Conservation (phyloP, 2,329 filamentous ascomycete species). For the Fonsecaea pugnacius region DNA sequence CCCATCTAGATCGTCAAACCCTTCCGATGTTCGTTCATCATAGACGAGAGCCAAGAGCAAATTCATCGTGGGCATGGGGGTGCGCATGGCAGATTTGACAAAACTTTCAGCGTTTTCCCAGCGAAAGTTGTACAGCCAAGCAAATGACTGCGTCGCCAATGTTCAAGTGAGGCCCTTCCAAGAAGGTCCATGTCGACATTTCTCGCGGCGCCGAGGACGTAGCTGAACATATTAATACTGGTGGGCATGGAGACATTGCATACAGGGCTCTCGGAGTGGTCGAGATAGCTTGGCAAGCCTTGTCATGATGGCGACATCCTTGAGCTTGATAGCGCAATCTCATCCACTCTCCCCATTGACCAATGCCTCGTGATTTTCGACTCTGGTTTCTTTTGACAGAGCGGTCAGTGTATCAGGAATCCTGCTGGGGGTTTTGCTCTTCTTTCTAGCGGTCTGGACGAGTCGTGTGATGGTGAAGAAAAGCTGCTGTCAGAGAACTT, state of each 20-base stretch:
- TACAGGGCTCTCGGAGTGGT: not conserved
- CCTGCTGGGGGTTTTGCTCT: not conserved
- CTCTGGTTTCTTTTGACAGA: not conserved
- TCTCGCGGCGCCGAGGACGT: conserved; percentile 5
- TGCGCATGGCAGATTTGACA: not conserved
- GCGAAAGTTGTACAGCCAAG: not conserved
- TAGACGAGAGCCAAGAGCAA: conserved; percentile 1
- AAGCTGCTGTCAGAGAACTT: not conserved
- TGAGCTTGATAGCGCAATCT: conserved; percentile 10
- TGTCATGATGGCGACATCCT: conserved; percentile 14
- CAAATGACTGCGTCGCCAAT: not conserved
- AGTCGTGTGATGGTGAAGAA: not conserved
- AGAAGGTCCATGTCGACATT: not conserved
- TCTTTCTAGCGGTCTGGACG: not conserved
- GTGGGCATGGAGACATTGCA: not conserved
- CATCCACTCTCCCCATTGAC: not conserved
- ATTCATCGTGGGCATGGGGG: not conserved
- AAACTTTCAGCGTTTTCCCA: not conserved
- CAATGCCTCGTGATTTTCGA: not conserved
- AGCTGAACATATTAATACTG: not conserved
- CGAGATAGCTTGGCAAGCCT: conserved; percentile 12
- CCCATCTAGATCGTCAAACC: not conserved
- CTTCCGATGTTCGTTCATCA: not conserved
- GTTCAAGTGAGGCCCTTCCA: not conserved
- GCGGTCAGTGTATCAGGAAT: not conserved